phyloP scores from a whole-genome alignment of 306 rosid species.

The Macrotyloma uniflorum region DNA sequence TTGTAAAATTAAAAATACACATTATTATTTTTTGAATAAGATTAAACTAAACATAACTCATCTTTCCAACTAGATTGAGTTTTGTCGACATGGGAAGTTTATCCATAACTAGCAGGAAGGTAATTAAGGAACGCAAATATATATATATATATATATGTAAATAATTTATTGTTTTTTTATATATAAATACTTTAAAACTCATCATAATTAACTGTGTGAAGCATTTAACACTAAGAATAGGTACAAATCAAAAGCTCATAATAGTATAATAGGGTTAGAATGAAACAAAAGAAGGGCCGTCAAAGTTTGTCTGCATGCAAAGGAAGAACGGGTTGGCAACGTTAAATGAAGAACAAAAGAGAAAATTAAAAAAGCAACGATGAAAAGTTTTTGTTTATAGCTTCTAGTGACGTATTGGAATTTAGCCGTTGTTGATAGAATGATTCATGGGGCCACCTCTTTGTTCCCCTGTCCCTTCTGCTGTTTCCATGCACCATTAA shows the following conservation, averaged over 20 bases:
- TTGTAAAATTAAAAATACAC: neutral
- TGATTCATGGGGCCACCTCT: constrained; percentile 53
- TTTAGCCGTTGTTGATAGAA: constrained; percentile 56
- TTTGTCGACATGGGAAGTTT: neutral
- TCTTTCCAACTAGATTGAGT: too few species aligned
- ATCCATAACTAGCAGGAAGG: neutral
- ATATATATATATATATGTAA: too few species aligned
- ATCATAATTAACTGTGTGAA: too few species aligned
- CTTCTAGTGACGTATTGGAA: constrained; percentile 53
- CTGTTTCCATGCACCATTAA: constrained; percentile 45
- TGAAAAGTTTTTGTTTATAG: constrained; percentile 42
- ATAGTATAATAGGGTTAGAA: constrained; percentile 37
- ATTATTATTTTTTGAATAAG: neutral
- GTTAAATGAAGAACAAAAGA: constrained; percentile 41
- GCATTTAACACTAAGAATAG: too few species aligned
- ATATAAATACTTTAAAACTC: too few species aligned
- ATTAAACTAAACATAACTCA: neutral
- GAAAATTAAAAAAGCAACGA: constrained; percentile 40
- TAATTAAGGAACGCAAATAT: neutral
- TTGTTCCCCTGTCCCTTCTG: constrained; percentile 53
- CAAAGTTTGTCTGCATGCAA: constrained; percentile 53
- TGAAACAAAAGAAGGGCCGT: constrained; percentile 66
- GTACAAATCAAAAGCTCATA: neutral
- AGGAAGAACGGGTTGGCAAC: constrained; percentile 59
- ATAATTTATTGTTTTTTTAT: too few species aligned